These are phyloP conservation scores for Manihot esculenta DNA, from an alignment of 441 rosid species.

Conservation along the genomic window DNA sequence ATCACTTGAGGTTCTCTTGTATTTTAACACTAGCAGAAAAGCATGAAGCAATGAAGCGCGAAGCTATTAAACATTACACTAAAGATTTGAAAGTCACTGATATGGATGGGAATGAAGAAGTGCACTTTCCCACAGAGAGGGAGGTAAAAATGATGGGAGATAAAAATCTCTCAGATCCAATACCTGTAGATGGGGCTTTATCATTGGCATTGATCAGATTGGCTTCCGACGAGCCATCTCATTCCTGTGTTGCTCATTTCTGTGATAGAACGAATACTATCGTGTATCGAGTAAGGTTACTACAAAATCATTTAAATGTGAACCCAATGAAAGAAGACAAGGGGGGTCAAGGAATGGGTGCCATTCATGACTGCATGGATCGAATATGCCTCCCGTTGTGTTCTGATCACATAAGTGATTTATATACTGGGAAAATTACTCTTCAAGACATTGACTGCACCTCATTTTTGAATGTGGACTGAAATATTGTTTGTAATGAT, in stretches of 20 bases:
- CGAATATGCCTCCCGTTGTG: constrained; percentile 68
- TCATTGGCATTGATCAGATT: constrained; percentile 67
- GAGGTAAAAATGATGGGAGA: constrained; percentile 94
- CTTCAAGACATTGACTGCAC: constrained; percentile 72
- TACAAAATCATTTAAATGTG: constrained; percentile 45
- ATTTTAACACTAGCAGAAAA: constrained; percentile 83
- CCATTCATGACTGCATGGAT: constrained; percentile 56
- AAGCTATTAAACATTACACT: constrained; percentile 71
- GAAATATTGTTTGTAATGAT: constrained; percentile 19
- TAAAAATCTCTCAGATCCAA: constrained; percentile 68
- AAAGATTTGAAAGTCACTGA: constrained; percentile 67
- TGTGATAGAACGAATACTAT: constrained; percentile 58
- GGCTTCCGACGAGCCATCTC: constrained; percentile 57
- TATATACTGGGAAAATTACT: constrained; percentile 70
- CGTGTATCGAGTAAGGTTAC: constrained; percentile 54
- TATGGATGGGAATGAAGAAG: constrained; percentile 49
- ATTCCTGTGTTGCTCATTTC: constrained; percentile 67
- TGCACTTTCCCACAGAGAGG: constrained; percentile 69
- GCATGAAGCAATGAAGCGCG: constrained; percentile 83
- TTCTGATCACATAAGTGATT: constrained; percentile 55
- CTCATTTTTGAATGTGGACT: constrained; percentile 52
- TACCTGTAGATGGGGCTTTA: constrained; percentile 75
- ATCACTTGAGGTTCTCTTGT: constrained; percentile 89
- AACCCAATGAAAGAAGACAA: no score
- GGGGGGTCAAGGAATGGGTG: constrained; percentile 61